These are phyloP conservation scores for Dicorynia guianensis DNA, from an alignment of 306 rosid genomes.

Conservation along the genomic window DNA sequence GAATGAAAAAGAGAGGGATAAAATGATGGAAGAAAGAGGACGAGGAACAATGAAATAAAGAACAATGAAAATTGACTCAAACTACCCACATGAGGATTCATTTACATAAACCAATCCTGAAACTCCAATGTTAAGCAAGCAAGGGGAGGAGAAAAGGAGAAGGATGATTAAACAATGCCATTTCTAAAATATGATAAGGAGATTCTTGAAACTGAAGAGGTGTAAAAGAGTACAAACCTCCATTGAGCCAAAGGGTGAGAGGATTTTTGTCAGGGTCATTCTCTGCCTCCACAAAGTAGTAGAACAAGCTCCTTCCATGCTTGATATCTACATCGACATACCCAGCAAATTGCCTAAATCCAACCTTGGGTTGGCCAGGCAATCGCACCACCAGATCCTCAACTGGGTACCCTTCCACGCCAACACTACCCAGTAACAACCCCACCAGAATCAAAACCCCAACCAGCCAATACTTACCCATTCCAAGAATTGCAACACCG, in stretches of 20 bases:
- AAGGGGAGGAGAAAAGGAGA: not conserved
- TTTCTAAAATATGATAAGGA: not conserved
- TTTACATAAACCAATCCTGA: not conserved
- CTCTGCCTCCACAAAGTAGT: slow-evolving; percentile 79
- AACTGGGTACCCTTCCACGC: slow-evolving; percentile 57
- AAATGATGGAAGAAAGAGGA: not conserved
- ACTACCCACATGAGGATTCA: no score
- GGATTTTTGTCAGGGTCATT: slow-evolving; percentile 55
- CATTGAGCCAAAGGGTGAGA: slow-evolving; percentile 87
- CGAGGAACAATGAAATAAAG: not conserved
- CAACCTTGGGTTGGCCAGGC: slow-evolving; percentile 81
- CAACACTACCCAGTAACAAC: slow-evolving; percentile 2
- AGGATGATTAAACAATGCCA: not conserved
- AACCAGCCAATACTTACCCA: slow-evolving; percentile 50
- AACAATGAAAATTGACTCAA: not conserved
- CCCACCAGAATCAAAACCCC: slow-evolving; percentile 35
- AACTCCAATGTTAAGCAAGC: not conserved
- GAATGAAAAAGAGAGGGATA: not conserved
- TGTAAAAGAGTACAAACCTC: slow-evolving; percentile 56
- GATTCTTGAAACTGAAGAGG: not conserved
- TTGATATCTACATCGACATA: slow-evolving; percentile 72
- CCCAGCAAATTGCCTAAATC: slow-evolving; percentile 74
- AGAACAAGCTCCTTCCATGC: slow-evolving; percentile 76
- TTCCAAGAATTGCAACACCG: slow-evolving; percentile 28
- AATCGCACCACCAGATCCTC: slow-evolving; percentile 69